Evolutionary conservation across 345 rosid genomes (phyloP), one percentile per base, ranked within the genome.

Genomic region (Brassica carinata): DNA sequence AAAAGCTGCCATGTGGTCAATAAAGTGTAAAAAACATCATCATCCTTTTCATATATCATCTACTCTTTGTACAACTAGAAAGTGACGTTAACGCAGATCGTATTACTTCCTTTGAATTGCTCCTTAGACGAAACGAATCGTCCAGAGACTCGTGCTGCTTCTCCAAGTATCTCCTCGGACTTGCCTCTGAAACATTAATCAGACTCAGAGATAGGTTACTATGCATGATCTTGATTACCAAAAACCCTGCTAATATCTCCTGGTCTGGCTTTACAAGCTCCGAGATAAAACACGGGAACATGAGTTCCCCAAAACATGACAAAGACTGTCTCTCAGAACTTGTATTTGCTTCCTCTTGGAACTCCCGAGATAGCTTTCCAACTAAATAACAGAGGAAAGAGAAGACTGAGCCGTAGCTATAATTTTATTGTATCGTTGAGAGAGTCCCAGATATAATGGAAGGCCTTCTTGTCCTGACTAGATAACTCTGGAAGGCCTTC

Each of bases 161-260:
- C 79, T 85, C 92, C 83, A 96, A 76, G 76, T 76, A 93, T 74
- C 89, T 89, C 40, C 80, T 13, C 34, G 93, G 88, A 78, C 94
- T 88, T 59, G 88, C 89, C 83, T 90, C 94, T 0, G 94, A 86
- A 17, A 88, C 71, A 65, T 90, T 93, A 40, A 93, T 63, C 77
- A 90, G 85, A 48, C 91, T 81, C 53, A 93, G 84, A 79, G 91
- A 85, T 58, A 89, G 85, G 81, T 85, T 90, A 9, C 89, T 86
- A 87, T 91, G 97, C 99, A 90, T 92, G 77, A 85, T 88, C 78
- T 88, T 90, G 0, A 97, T 85, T 64, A 93, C 84, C 13, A 93
- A 58, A 77, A 89, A 85, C 77, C 97, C 97, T 0, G 99, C 99
- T 15, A 96, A 85, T 61, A 92, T 84, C 36, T 84, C 87, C 80